A percentile compares a stretch with the other conserved stretches of the same genome.
Evolutionary conservation across 2,329 filamentous ascomycete genomes (phyloP).

Genomic region (Dactylellina cionopaga): DNA sequence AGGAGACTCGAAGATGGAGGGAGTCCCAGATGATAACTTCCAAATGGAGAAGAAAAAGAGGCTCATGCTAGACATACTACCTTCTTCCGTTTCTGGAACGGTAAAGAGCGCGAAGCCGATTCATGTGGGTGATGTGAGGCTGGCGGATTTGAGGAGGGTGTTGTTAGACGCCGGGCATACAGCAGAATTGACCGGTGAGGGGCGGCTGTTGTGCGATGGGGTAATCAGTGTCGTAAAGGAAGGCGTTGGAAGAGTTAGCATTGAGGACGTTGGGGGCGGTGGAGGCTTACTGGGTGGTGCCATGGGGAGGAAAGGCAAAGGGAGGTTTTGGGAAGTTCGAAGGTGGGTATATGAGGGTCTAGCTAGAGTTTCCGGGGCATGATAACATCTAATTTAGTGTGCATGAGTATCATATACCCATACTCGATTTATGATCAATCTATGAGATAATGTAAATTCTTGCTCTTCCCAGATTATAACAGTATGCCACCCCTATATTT

Average conservation of each 20-base stretch:
- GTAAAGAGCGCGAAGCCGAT: slow-evolving; percentile 84
- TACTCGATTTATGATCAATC: neutral
- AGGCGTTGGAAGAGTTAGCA: slow-evolving; percentile 65
- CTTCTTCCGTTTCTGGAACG: slow-evolving; percentile 73
- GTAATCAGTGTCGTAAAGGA: slow-evolving; percentile 89
- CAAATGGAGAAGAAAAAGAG: slow-evolving; percentile 11
- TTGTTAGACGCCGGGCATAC: slow-evolving; percentile 84
- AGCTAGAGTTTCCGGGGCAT: slow-evolving; percentile 84
- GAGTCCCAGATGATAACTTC: slow-evolving; percentile 43
- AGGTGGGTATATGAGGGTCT: slow-evolving; percentile 92
- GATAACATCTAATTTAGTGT: slow-evolving; percentile 50
- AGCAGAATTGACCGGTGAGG: slow-evolving; percentile 93
- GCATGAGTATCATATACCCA: too few species aligned
- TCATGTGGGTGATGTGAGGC: slow-evolving; percentile 89
- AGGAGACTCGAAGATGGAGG: slow-evolving; percentile 45
- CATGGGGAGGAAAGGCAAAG: slow-evolving; percentile 40
- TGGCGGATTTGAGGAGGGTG: slow-evolving; percentile 85
- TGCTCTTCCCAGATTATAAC: too few species aligned
- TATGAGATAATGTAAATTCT: too few species aligned
- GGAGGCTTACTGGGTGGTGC: slow-evolving; percentile 64
- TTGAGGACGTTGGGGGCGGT: slow-evolving; percentile 75
- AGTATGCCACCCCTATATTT: too few species aligned
- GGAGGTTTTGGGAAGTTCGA: slow-evolving; percentile 71
- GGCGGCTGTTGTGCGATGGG: slow-evolving; percentile 87
- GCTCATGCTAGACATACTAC: slow-evolving; percentile 68